Evolutionary conservation across 2,329 filamentous ascomycete species (phyloP), one percentile per base, ranked within the genome.

Genomic region (Pseudogymnoascus sp.): DNA sequence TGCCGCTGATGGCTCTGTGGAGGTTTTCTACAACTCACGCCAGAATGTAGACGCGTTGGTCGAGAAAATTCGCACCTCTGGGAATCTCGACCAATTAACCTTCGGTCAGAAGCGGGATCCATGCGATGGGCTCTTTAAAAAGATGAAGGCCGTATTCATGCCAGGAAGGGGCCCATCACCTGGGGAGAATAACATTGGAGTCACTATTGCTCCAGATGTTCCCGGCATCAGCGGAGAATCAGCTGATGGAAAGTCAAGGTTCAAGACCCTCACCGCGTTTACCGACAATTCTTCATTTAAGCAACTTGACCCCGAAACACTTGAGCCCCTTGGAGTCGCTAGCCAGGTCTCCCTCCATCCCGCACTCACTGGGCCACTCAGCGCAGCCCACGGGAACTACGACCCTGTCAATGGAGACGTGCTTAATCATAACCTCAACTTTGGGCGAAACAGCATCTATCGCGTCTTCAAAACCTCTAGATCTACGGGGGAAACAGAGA

Each of bases 351-450:
- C 68, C 2, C 77, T 95, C 12, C 86, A 95, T 70, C 86, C 88
- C 0, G 78, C 82, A 0, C 78, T 95, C 11, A 82, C 77, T 11
- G 90, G 90, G 0, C 81, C 80, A 0, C 70, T 89, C 12, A 86
- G 87, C 1, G 86, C 82, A 38, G 83, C 90, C 0, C 91, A 95
- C 70, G 83, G 87, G 0, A 84, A 87, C 60, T 80, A 82, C 0
- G 89, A 94, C 70, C 88, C 87, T 0, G 72, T 74, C 0, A 91
- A 86, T 0, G 90, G 90, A 6, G 89, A 94, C 64, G 70, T 89
- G 6, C 93, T 83, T 78, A 95, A 94, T 73, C 93, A 83, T 74
- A 95, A 95, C 68, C 80, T 92, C n/a, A 79, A 84, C 0, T 71
- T 89, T 16, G 85, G 84, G 0, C 73, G 70, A 0, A 70, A 69